A percentile compares a stretch with the other conserved stretches of the same genome.
These are phyloP conservation scores for Bryoglossum gracile DNA, from an alignment of 495 filamentous ascomycete species.

Conservation along the genomic window DNA sequence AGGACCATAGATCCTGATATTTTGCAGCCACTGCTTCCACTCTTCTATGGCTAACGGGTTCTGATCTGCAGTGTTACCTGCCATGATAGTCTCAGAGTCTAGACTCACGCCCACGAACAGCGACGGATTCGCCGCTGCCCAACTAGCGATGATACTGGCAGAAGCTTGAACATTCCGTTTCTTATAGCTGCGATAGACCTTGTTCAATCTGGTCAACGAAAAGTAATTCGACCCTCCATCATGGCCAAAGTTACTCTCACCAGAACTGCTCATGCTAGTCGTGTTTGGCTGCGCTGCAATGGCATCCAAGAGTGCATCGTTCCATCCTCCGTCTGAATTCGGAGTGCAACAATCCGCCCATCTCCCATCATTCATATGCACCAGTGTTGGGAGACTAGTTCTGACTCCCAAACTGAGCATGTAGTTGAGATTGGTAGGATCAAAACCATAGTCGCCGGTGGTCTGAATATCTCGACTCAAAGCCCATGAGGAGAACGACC, in stretches of 20 bases:
- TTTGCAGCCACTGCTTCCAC: conserved; percentile 19
- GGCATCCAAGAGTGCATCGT: not conserved
- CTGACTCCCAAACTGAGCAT: not conserved
- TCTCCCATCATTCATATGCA: conserved; percentile 9
- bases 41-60: conserved; percentile 8
- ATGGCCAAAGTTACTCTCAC: not conserved
- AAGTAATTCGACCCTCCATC: conserved; percentile 1
- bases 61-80: conserved; percentile 1
- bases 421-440: conserved; percentile 10
- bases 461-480: conserved; percentile 3
- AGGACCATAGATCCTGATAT: conserved; percentile 9
- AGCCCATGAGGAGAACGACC: conserved; percentile 10
- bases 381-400: conserved; percentile 3
- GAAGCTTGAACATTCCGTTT: conserved; percentile 11
- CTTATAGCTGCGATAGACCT: conserved; percentile 6
- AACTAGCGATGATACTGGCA: conserved; percentile 1
- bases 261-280: not conserved
- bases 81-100: conserved; percentile 8
- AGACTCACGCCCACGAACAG: conserved; percentile 8
- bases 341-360: conserved; percentile 9
- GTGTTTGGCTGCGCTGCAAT: conserved; percentile 6
- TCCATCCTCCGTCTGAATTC: not conserved
- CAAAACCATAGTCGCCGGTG: not conserved
- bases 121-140: not conserved
- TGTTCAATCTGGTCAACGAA: not conserved